Base-by-base conservation (phyloP, 129 eudicot species). In the Silybum marianum region DNA sequence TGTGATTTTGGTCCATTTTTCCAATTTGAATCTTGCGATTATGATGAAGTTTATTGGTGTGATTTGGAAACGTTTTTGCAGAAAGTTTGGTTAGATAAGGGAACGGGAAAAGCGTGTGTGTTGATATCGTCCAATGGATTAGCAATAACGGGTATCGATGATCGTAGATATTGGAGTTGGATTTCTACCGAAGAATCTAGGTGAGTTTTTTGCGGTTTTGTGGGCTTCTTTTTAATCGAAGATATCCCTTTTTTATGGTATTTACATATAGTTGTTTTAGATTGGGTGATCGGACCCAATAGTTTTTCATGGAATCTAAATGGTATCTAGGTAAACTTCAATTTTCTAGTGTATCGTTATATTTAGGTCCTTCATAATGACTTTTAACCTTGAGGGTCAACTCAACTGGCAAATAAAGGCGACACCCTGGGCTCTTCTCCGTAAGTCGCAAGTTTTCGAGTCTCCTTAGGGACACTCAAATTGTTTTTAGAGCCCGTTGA, bases 61-160 rank as follows among this genome's bases (percentile, higher is more conserved):
- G 24, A 22, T 78, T 77, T 12, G 3, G 22, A 11, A 34, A 6
- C 28, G 11, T 77, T n/a, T 70, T 38, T 73, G 92, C 95, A 96
- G 99, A 84, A 70, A 84, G 95, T 84, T 63, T 96, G 99, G 99
- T 78, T 96, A 80, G 98, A 96, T 85, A 93, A 92, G 86, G 84
- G 67, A 23, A 85, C 92, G 11, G 99, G 98, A 66, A 91, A 82
- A 85, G 85, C 90, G 54, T 95, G 98, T 89, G 81, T 92, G 80
- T 84, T 87, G 76, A 91, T 93, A 67, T 88, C 99, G 22, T 88
- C 93, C 10, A 70, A 73, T 28, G 99, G 98, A 67, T 87, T 95
- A 85, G 84, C 97, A 1, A 93, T 95, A 30, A 95, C 95, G 0
- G 99, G 99, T 18, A 90, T 95, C 5, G 99, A 92, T 84, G 99